phyloP scores from a whole-genome alignment of 306 rosid genomes.

The Lathyrus tuberosus region DNA sequence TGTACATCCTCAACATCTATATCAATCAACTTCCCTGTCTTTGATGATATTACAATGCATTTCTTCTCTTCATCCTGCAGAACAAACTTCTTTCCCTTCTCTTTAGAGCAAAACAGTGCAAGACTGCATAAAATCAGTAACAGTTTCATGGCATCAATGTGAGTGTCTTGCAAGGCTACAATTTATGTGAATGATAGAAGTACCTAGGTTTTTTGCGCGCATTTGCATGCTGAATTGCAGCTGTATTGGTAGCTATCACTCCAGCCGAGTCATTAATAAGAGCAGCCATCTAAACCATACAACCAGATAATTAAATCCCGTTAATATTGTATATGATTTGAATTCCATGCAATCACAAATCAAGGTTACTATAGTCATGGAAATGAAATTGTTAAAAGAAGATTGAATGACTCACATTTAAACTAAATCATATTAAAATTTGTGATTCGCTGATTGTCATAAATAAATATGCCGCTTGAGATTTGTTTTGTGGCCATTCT shows the following conservation, averaged over 20 bases:
- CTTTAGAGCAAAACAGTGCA: conserved; percentile 72
- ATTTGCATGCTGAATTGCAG: conserved; percentile 78
- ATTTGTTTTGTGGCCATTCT: conserved; percentile 34
- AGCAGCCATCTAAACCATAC: conserved; percentile 66
- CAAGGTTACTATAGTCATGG: too few relatives aligned
- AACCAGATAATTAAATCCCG: conserved; percentile 32
- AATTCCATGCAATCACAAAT: too few relatives aligned
- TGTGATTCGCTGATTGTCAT: too few relatives aligned
- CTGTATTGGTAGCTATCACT: conserved; percentile 81
- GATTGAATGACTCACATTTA: too few relatives aligned
- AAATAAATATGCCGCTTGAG: too few relatives aligned
- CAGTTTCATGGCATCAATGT: neutral
- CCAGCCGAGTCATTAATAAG: conserved; percentile 83
- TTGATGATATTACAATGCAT: conserved; percentile 68
- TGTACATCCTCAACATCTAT: conserved; percentile 69
- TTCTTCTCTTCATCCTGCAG: conserved; percentile 74
- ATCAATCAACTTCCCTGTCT: conserved; percentile 69
- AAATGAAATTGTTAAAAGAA: too few relatives aligned
- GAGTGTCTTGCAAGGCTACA: neutral
- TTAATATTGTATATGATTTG: too few relatives aligned
- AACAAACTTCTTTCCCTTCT: conserved; percentile 71
- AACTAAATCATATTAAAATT: too few relatives aligned
- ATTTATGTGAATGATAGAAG: conserved; percentile 18
- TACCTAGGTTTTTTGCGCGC: conserved; percentile 77
- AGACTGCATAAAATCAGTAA: conserved; percentile 53